These are phyloP conservation scores for Psidium friedrichsthalianum DNA, from an alignment of 345 rosid genomes.

Conservation along the genomic window DNA sequence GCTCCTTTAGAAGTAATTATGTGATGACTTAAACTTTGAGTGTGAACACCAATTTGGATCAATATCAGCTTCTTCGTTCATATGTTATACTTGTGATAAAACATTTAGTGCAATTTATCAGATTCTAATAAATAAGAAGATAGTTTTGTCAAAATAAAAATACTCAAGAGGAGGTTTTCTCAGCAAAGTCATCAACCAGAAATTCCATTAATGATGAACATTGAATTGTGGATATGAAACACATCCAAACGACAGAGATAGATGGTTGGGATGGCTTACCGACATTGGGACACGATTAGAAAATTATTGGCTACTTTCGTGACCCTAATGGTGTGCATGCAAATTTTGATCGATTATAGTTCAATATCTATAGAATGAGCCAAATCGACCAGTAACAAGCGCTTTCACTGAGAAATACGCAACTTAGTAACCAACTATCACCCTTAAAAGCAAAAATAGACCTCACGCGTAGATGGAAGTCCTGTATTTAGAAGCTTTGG, in stretches of 20 bases:
- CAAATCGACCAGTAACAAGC: constrained; percentile 62
- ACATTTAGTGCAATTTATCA: too few relatives aligned
- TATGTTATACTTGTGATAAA: too few relatives aligned
- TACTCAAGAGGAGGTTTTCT: too few relatives aligned
- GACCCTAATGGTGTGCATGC: too few relatives aligned
- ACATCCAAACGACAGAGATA: constrained; percentile 62
- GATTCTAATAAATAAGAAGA: too few relatives aligned
- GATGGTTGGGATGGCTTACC: constrained; percentile 37
- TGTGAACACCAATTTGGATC: too few relatives aligned
- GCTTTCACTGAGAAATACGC: constrained; percentile 40
- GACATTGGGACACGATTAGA: constrained; percentile 42
- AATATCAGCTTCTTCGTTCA: too few relatives aligned
- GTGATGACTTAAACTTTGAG: too few relatives aligned
- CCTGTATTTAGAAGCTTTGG: constrained; percentile 52
- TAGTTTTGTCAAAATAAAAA: too few relatives aligned
- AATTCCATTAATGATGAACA: constrained; percentile 15
- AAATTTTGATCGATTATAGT: not conserved
- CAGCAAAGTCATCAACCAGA: too few relatives aligned
- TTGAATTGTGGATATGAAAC: constrained; percentile 58
- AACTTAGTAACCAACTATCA: constrained; percentile 51
- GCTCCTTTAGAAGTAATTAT: too few relatives aligned
- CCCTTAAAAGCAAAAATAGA: constrained; percentile 6
- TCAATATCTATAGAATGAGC: constrained; percentile 53
- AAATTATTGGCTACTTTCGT: not conserved
- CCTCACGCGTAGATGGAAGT: not conserved